phyloP scores from a whole-genome alignment of 257 asterid genomes.

The Solanum commersonii region DNA sequence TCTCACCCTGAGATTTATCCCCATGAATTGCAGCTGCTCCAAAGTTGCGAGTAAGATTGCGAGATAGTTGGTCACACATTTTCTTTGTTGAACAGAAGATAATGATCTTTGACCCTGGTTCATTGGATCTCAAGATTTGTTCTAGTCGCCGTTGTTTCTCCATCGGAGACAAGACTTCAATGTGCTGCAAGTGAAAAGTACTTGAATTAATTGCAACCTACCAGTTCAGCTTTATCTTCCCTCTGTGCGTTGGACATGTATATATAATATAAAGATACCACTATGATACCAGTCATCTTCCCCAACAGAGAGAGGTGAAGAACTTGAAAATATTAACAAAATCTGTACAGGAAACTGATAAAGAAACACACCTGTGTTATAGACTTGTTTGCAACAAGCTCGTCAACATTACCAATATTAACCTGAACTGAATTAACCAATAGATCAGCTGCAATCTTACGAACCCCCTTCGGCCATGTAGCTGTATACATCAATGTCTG shows the following conservation, averaged over 20 bases:
- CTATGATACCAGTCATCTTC: neutral
- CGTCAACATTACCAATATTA: slow-evolving; percentile 86
- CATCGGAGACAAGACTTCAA: neutral
- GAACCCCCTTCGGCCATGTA: slow-evolving; percentile 99
- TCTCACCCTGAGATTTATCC: slow-evolving; percentile 7
- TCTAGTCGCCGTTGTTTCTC: slow-evolving; percentile 7
- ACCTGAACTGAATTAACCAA: slow-evolving; percentile 84
- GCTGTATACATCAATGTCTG: slow-evolving; percentile 99
- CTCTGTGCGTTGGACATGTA: neutral
- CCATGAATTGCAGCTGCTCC: slow-evolving; percentile 14
- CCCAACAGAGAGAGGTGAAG: neutral
- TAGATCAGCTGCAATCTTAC: slow-evolving; percentile 89
- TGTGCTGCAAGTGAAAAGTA: neutral
- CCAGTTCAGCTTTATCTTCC: neutral
- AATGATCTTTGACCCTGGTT: slow-evolving; percentile 9
- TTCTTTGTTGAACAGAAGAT: slow-evolving; percentile 11
- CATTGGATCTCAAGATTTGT: slow-evolving; percentile 9
- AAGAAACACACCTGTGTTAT: slow-evolving; percentile 67
- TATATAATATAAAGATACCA: neutral
- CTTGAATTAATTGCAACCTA: neutral
- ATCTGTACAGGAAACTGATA: neutral
- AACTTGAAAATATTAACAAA: neutral
- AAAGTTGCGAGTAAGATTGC: neutral
- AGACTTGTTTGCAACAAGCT: slow-evolving; percentile 95
- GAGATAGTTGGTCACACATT: slow-evolving; percentile 7